phyloP scores from a whole-genome alignment of 495 filamentous ascomycete species.

The Hyaloscypha bicolor region DNA sequence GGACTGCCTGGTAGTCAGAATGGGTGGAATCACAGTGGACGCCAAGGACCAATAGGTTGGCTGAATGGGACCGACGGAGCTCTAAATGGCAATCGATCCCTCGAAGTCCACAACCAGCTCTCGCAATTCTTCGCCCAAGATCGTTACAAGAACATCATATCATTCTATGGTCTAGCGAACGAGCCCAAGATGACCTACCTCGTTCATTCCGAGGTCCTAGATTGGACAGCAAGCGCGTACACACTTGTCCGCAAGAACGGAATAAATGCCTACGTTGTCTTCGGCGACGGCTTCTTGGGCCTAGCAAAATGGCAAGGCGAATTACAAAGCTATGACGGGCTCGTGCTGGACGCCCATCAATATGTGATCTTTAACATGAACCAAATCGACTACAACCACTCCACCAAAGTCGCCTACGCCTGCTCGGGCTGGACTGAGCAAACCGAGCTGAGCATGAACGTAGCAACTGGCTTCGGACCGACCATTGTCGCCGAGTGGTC shows the following conservation, averaged over 20 bases:
- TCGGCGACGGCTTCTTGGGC: constrained; percentile 86
- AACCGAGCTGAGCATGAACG: constrained; percentile 68
- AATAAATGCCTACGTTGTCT: constrained; percentile 64
- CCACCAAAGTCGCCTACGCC: constrained; percentile 77
- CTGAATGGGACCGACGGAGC: constrained; percentile 70
- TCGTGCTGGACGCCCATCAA: constrained; percentile 92
- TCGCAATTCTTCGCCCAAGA: constrained; percentile 84
- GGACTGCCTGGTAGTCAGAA: constrained; percentile 83
- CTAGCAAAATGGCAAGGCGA: constrained; percentile 76
- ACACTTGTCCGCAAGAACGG: constrained; percentile 70
- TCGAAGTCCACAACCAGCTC: constrained; percentile 80
- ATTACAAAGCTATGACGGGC: constrained; percentile 54
- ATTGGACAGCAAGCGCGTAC: constrained; percentile 70
- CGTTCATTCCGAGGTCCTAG: constrained; percentile 56
- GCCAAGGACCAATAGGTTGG: constrained; percentile 73
- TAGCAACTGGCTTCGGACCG: constrained; percentile 83
- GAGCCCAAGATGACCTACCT: constrained; percentile 81
- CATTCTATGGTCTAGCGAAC: constrained; percentile 85
- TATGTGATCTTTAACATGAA: constrained; percentile 86
- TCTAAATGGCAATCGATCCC: constrained; percentile 70
- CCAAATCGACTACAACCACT: constrained; percentile 73
- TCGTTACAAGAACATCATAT: constrained; percentile 80
- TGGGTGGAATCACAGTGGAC: constrained; percentile 88
- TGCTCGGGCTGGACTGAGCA: constrained; percentile 86
- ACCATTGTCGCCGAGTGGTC: constrained; percentile 98